These are phyloP conservation scores for Ceratopteris richardii DNA, from an alignment of 75 land plant genomes.

Conservation along the genomic window DNA sequence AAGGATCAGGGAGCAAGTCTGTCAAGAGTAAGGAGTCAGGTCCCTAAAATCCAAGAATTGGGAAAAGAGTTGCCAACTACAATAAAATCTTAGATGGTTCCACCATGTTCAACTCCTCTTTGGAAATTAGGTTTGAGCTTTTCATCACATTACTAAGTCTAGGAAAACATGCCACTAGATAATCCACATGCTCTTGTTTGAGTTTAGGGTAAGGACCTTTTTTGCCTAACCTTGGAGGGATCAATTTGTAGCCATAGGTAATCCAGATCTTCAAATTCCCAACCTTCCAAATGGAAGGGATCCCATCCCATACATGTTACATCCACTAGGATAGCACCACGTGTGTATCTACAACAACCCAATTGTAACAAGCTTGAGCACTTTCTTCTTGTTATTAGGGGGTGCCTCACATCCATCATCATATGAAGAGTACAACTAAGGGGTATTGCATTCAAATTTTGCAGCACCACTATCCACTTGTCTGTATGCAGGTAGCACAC, in stretches of 20 bases:
- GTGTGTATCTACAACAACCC: too few relatives aligned
- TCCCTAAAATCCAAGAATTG: too few relatives aligned
- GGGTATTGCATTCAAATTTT: slow-evolving; percentile 97
- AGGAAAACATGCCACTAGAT: slow-evolving; percentile 65
- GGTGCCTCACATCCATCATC: slow-evolving; percentile 90
- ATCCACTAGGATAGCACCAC: slow-evolving; percentile 73
- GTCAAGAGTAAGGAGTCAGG: too few relatives aligned
- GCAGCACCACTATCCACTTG: slow-evolving; percentile 99
- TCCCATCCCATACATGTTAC: slow-evolving; percentile 88
- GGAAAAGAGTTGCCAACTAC: slow-evolving; percentile 12
- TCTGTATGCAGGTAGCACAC: slow-evolving; percentile 83
- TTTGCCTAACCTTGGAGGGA: slow-evolving; percentile 23
- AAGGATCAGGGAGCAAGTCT: too few relatives aligned
- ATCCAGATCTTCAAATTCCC: slow-evolving; percentile 39
- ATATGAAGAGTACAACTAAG: slow-evolving; percentile 96
- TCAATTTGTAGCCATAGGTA: slow-evolving; percentile 15
- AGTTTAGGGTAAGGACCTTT: slow-evolving; percentile 59
- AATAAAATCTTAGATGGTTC: slow-evolving; percentile 31
- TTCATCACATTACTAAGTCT: neutral
- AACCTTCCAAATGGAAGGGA: slow-evolving; percentile 57
- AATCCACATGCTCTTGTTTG: slow-evolving; percentile 87
- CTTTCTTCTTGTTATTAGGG: slow-evolving; percentile 73
- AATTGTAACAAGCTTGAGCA: too few relatives aligned
- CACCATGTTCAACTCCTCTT: neutral
- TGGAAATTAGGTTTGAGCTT: neutral